A percentile compares a stretch with the other conserved stretches of the same genome.
Evolutionary conservation across 2,329 filamentous ascomycete species (phyloP).

Genomic region (Cercospora janseana): DNA sequence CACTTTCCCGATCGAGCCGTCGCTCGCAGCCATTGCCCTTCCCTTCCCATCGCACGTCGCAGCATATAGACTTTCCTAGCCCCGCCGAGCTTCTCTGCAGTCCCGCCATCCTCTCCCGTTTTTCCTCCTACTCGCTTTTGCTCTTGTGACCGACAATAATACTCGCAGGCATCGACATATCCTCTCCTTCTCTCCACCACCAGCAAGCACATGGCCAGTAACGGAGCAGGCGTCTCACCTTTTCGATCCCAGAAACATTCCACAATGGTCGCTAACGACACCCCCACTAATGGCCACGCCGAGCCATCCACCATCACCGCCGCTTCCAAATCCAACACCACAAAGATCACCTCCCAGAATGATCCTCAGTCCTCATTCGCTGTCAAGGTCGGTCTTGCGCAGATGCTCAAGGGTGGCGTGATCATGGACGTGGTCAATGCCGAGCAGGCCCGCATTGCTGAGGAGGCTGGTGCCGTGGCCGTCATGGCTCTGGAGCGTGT

Average conservation of each 20-base stretch:
- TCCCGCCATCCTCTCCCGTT: not conserved
- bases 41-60: not conserved
- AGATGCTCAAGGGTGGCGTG: constrained; percentile 98
- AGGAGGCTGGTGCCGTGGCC: constrained; percentile 90
- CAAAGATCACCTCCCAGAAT: constrained; percentile 21
- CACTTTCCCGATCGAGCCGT: not conserved
- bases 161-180: no score
- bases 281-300: constrained; percentile 25
- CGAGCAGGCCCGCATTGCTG: constrained; percentile 88
- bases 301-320: constrained; percentile 19
- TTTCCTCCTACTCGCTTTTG: constrained; percentile 1
- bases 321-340: constrained; percentile 25
- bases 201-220: constrained; percentile 19
- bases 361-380: constrained; percentile 60
- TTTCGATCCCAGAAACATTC: constrained; percentile 22
- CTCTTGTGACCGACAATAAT: no score
- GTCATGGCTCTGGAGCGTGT: constrained; percentile 99
- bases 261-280: constrained; percentile 18
- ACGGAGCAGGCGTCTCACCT: constrained; percentile 19
- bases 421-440: constrained; percentile 99
- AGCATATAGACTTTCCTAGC: constrained; percentile 15
- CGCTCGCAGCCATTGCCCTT: not conserved
- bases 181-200: not conserved
- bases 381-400: constrained; percentile 90
- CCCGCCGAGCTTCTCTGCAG: constrained; percentile 2